Percentiles rank a stretch among this genome's conserved stretches.
These are phyloP conservation scores for Verticillium isaacii DNA, from an alignment of 2,329 filamentous ascomycete genomes.

Conservation along the genomic window DNA sequence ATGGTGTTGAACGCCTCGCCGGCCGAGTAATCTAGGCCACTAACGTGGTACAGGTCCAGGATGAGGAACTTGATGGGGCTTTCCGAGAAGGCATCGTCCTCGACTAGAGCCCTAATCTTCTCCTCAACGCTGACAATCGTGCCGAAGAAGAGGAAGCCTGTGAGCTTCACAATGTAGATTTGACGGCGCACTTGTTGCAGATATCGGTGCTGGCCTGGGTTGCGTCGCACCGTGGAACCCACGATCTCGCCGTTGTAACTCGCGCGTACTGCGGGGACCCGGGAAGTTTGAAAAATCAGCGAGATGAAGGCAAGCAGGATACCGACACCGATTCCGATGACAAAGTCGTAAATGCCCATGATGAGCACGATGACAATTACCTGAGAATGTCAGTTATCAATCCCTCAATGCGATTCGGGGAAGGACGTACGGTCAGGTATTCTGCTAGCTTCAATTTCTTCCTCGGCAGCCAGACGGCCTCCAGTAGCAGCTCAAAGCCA, in stretches of 20 bases:
- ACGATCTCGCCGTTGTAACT: constrained; percentile 88
- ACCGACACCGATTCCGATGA: constrained; percentile 86
- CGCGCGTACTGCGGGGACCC: constrained; percentile 81
- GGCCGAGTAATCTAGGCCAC: constrained; percentile 91
- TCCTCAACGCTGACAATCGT: constrained; percentile 95
- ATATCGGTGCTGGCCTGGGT: constrained; percentile 83
- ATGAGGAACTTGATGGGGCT: constrained; percentile 86
- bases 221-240: constrained; percentile 86
- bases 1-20: constrained; percentile 93
- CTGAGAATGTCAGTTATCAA: constrained; percentile 28
- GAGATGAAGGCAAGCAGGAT: constrained; percentile 89
- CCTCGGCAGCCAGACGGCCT: constrained; percentile 84
- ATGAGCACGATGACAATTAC: constrained; percentile 85
- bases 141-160: constrained; percentile 96
- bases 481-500: constrained; percentile 84
- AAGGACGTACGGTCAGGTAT: constrained; percentile 69
- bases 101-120: constrained; percentile 74
- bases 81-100: constrained; percentile 72
- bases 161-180: constrained; percentile 85
- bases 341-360: constrained; percentile 97
- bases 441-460: constrained; percentile 84
- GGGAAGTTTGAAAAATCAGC: constrained; percentile 86
- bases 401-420: not conserved
- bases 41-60: constrained; percentile 83
- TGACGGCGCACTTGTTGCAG: constrained; percentile 81